Evolutionary conservation across 768 basidiomycete genomes (phyloP).

Genomic region (Leccinum longicurvipes): DNA sequence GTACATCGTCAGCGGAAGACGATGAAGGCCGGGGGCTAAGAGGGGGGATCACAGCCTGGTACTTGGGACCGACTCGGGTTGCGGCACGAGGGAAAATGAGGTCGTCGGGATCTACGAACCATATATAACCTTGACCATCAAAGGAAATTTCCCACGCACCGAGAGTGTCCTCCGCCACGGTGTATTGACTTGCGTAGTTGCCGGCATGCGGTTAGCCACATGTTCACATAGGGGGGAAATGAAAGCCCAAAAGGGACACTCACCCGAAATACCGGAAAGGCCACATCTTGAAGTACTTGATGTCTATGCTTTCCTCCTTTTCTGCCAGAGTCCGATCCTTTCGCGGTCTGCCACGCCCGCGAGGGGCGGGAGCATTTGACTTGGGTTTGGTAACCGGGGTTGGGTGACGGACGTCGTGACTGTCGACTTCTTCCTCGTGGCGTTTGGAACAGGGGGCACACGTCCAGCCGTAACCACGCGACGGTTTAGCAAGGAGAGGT

Average conservation of each 20-base stretch:
- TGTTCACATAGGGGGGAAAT: background rate
- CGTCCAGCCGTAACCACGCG: slow-evolving; percentile 96
- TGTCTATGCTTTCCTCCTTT: slow-evolving; percentile 70
- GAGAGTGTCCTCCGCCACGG: slow-evolving; percentile 87
- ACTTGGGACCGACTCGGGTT: slow-evolving; percentile 87
- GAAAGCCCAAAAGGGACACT: slow-evolving; percentile 26
- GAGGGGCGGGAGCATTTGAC: slow-evolving; percentile 68
- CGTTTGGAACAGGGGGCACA: slow-evolving; percentile 89
- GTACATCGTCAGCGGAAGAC: slow-evolving; percentile 23
- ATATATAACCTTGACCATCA: slow-evolving; percentile 25
- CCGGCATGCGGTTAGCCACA: slow-evolving; percentile 13
- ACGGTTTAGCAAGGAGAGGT: slow-evolving; percentile 85
- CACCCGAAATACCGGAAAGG: slow-evolving; percentile 97
- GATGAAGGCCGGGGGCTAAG: slow-evolving; percentile 35
- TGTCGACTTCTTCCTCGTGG: slow-evolving; percentile 84
- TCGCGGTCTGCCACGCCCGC: slow-evolving; percentile 72
- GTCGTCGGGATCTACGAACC: slow-evolving; percentile 83
- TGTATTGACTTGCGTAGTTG: slow-evolving; percentile 63
- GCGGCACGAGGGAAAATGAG: slow-evolving; percentile 93
- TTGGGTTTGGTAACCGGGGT: slow-evolving; percentile 56
- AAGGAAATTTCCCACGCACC: slow-evolving; percentile 45
- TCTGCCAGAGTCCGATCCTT: slow-evolving; percentile 73
- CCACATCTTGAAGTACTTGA: slow-evolving; percentile 90
- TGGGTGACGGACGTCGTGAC: slow-evolving; percentile 62
- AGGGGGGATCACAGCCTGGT: slow-evolving; percentile 61